Evolutionary conservation across 441 rosid genomes (phyloP), one percentile per base, ranked within the genome.

Genomic region (Erodium texanum): DNA sequence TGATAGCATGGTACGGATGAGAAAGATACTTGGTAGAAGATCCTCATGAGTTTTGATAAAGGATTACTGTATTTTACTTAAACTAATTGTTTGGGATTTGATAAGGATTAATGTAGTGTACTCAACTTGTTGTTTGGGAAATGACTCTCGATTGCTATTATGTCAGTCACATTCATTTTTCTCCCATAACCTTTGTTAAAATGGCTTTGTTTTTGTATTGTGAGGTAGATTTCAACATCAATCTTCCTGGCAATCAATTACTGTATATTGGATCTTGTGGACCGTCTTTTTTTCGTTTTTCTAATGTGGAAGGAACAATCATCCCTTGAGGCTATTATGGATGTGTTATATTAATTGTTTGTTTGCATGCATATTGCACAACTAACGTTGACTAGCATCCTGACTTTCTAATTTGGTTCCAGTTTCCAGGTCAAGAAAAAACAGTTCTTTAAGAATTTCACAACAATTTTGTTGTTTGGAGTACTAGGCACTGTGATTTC

Each of bases 361-460:
- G 15, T 11, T 3, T 43, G 11, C 50, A 43, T 14, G 15, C 50
- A 43, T 3, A 43, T 43, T 54, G 23, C 22, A 18, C 4, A 18
- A 3, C 1, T 54, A 5, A 54, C 19, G 61, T 54, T 54, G 23
- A 19, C 11, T 58, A 19, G 22, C 20, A 58, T 20, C 3, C 62
- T 58, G 24, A 58, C 62, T 58, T 58, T 58, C 12, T 22, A 23
- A 58, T 70, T 61, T 77, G 62, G 15, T 71, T 81, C 24, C 82
- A 89, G 95, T 68, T 86, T 89, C 77, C 92, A 89, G 82, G 95
- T 89, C 62, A 86, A 89, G 80, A 89, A 86, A 69, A 89, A 89
- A 78, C 86, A 80, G 58, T 84, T 86, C 73, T 88, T 88, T 83
- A 81, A 85, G 87, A 88, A 88, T 72, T 86, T 88, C 74, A 76